Conservation (phyloP, 2,329 filamentous ascomycete species). For the Paracorniculantispora psalliotae region DNA sequence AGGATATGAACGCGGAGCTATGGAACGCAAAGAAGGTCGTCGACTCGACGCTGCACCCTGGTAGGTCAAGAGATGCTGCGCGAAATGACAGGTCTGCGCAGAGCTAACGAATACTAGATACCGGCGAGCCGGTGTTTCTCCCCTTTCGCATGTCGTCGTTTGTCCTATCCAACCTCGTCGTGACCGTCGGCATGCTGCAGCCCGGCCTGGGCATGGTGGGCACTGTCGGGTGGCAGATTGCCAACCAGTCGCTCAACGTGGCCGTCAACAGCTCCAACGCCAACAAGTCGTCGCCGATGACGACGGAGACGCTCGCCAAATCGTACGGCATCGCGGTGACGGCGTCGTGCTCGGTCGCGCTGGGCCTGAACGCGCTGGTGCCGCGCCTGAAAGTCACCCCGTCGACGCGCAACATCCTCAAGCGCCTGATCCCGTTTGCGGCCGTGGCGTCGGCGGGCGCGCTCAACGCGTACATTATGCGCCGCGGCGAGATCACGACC, state of each 20-base stretch:
- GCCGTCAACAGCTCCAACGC: constrained; percentile 97
- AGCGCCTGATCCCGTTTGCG: constrained; percentile 90
- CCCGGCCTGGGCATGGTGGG: constrained; percentile 77
- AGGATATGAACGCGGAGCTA: constrained; percentile 80
- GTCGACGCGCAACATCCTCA: constrained; percentile 68
- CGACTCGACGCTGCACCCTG: constrained; percentile 92
- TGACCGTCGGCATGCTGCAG: constrained; percentile 95
- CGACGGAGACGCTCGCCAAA: constrained; percentile 72
- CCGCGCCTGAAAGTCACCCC: constrained; percentile 78
- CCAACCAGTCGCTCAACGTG: constrained; percentile 97
- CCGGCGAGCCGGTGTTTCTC: constrained; percentile 83
- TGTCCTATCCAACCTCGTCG: constrained; percentile 86
- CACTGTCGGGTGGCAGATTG: constrained; percentile 88
- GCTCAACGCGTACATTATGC: constrained; percentile 96
- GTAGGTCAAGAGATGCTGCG: constrained; percentile 44
- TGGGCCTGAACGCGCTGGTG: constrained; percentile 86
- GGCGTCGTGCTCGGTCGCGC: constrained; percentile 87
- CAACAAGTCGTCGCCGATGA: constrained; percentile 92
- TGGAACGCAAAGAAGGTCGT: constrained; percentile 97
- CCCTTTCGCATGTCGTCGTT: constrained; percentile 98
- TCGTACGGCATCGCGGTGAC: constrained; percentile 90
- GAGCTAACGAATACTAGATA: constrained; percentile 54
- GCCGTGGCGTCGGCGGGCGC: constrained; percentile 88
- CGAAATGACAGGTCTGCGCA: constrained; percentile 15
- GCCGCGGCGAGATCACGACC: constrained; percentile 85